Base-by-base conservation (phyloP, 202 grass and related monocot species). In the Zizania palustris region DNA sequence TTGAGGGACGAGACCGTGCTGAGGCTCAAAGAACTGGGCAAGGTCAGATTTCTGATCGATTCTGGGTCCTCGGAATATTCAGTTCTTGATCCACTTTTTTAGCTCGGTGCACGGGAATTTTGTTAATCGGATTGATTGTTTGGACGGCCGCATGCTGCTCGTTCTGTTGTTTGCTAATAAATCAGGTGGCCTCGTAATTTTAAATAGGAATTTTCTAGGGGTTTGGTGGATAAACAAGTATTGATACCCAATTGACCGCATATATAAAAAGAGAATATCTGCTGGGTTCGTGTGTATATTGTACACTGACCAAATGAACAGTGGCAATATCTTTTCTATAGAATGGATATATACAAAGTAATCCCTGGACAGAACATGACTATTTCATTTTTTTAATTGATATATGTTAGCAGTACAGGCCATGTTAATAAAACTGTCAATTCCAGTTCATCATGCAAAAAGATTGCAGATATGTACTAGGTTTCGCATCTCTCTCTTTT, bases 1-100 rank as follows among this genome's bases (percentile, higher is more conserved):
- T 77, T 92, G 1, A 86, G 86, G 79, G 91, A 97, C 65, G 89
- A 92, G 80, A 82, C 89, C 11, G 85, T 97, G 55, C 34, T 34
- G 14, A 83, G 91, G 84, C 79, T 97, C 42, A 79, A 83, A 63
- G 69, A 97, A 16, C 82, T 97, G 11, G 94, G 85, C 46, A 84
- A 92, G 94, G 91, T 82, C 56, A 65, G 69, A 14, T 51, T 64
- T 16, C 10, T 62, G 0, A 5, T 14, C 45, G 5, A 53, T 55
- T 45, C 2, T 60, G n/a, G 21, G 4, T 51, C 59, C 12, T 43
- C 33, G 5, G 63, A 6, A 76, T 82, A 73, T 77, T 75, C 42
- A 45, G 63, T 83, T 48, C 49, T 48, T 37, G 53, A 80, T 83
- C 76, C 76, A 60, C 41, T 71, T 88, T 84, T 72, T 60, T 22